Evolutionary conservation across 139 green algal species (phyloP).

Genomic region (Astrephomene gubernaculifera): DNA sequence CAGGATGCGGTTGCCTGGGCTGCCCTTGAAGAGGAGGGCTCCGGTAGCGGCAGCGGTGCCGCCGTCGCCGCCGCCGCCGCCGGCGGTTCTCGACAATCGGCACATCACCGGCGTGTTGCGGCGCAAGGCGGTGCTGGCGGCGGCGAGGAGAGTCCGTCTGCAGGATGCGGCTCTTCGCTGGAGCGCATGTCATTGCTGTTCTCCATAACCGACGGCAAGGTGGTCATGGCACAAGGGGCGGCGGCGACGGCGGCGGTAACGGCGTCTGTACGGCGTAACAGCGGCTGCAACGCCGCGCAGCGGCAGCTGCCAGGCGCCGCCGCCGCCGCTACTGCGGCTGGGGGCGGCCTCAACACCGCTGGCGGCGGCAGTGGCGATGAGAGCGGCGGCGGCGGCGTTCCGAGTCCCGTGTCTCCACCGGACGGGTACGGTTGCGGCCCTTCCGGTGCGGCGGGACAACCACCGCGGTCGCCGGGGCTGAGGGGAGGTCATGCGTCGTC

Average conservation of each 20-base stretch:
- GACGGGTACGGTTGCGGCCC: no score
- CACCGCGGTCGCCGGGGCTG: no score
- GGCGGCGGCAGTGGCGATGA: neutral
- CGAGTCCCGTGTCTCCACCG: neutral
- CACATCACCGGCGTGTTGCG: no score
- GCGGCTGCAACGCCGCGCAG: slow-evolving; percentile 24
- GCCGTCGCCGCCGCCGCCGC: no score
- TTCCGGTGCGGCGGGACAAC: no score
- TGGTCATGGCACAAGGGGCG: slow-evolving; percentile 10
- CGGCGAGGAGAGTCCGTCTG: no score
- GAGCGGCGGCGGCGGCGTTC: neutral
- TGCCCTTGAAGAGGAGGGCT: no score
- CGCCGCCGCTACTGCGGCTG: neutral
- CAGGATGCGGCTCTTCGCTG: slow-evolving; percentile 1
- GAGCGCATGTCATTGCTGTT: slow-evolving; percentile 27
- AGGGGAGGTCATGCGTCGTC: no score
- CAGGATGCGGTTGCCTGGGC: neutral
- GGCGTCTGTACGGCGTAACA: slow-evolving; percentile 36
- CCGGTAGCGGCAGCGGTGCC: no score
- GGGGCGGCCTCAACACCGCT: neutral
- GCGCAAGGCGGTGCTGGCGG: no score
- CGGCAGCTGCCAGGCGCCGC: slow-evolving; percentile 13
- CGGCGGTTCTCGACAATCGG: no score
- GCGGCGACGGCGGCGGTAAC: no score
- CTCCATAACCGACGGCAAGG: slow-evolving; percentile 26